These are phyloP conservation scores for Pichia gijzeniarum DNA, from an alignment of 805 yeast genomes.

Conservation along the genomic window DNA sequence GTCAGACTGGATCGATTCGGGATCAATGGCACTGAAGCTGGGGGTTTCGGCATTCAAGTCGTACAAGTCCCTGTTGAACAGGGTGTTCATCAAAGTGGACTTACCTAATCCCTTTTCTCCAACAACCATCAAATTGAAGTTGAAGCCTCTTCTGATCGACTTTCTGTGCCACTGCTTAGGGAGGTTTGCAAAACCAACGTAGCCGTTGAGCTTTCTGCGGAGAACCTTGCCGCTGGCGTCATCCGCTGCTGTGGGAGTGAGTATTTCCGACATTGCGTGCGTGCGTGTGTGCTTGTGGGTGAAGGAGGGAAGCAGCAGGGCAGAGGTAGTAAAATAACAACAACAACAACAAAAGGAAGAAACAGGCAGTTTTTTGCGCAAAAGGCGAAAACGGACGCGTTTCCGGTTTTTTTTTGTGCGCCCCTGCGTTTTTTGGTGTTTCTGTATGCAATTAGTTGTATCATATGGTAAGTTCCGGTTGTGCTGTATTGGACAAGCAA, in stretches of 20 bases:
- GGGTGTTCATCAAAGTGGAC: slow-evolving; percentile 83
- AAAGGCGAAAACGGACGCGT: too few relatives aligned
- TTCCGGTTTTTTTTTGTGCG: too few relatives aligned
- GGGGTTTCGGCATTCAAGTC: slow-evolving; percentile 27
- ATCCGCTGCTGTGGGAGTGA: not conserved
- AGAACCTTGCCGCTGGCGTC: slow-evolving; percentile 37
- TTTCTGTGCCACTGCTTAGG: slow-evolving; percentile 99
- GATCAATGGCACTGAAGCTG: not conserved
- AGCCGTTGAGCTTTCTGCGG: slow-evolving; percentile 80
- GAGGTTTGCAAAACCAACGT: slow-evolving; percentile 94
- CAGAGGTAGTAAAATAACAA: too few relatives aligned
- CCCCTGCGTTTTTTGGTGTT: too few relatives aligned
- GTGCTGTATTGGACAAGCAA: not conserved
- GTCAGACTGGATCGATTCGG: not conserved
- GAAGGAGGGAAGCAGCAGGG: not conserved
- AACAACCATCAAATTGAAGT: slow-evolving; percentile 80
- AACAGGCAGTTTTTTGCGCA: too few relatives aligned
- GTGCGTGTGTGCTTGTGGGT: too few relatives aligned
- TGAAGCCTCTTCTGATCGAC: slow-evolving; percentile 84
- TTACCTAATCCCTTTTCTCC: slow-evolving; percentile 93
- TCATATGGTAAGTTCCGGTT: too few relatives aligned
- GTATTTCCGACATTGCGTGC: not conserved
- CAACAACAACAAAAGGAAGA: too few relatives aligned
- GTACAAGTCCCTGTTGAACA: slow-evolving; percentile 66
- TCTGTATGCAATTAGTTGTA: too few relatives aligned